Evolutionary conservation across 179 eudicot genomes (phyloP), one percentile per base, ranked within the genome.

Genomic region (Gypsophila paniculata): DNA sequence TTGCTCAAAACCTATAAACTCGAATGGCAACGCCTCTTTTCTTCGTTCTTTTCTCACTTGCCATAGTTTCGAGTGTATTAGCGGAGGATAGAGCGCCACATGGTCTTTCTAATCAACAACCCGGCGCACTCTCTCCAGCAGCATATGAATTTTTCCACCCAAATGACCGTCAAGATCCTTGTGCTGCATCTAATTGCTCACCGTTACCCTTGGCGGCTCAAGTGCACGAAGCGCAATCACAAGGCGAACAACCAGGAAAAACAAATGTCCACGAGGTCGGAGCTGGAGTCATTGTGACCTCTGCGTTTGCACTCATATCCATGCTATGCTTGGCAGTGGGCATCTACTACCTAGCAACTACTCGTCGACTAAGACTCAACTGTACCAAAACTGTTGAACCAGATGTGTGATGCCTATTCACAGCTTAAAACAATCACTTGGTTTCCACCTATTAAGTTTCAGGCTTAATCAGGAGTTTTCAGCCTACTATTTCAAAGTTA

Each of bases 71-170:
- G 26, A 39, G 76, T 1, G 55, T 69, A 18, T 58, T 62, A 39
- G 83, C 84, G 54, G 85, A 85, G 68, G 82, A 78, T 7, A 78
- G 88, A 74, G 84, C 85, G 10, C 90, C 90, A 39, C 93, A 90
- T 6, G 93, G 93, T n/a, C 82, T 90, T 17, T 59, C 76, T n/a
- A n/a, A 79, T 39, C 78, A 83, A 72, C 72, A 57, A 66, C 91
- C 91, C 0, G 42, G 63, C n/a, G 85, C 88, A 1, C 72, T 88
- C 68, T 80, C 96, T 11, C 96, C 93, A 19, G 72, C 86, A 8
- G 88, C 89, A 38, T 84, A 76, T 34, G 85, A 82, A 0, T 88
- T 86, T 73, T 88, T 90, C 79, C 87, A 86, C 75, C 91, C 88
- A 0, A 59, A 80, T 21, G 54, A 69, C 23, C 74, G 64, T 36